Conservation (phyloP, 192 early-diverging fungal genomes). For the Podila clonocystis region DNA sequence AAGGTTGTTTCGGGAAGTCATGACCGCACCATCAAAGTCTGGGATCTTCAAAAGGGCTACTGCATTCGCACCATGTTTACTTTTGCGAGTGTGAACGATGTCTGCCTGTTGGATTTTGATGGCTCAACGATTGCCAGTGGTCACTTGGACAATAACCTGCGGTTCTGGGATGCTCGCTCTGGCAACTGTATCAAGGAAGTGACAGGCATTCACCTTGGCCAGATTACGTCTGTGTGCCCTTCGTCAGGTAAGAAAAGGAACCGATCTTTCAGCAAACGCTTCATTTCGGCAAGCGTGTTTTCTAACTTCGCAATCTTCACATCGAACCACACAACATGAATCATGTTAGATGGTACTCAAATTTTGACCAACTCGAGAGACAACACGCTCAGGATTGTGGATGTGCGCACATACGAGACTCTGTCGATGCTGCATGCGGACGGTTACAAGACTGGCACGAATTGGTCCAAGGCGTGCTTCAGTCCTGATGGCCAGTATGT, state of each 20-base stretch:
- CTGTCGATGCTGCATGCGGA: constrained; percentile 74
- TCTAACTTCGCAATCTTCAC: too few species aligned
- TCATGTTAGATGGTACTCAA: constrained; percentile 66
- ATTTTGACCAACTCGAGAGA: constrained; percentile 95
- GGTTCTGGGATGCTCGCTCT: constrained; percentile 89
- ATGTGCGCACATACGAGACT: constrained; percentile 80
- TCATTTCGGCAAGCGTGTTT: neutral
- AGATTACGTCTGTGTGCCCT: constrained; percentile 87
- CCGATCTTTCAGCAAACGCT: constrained; percentile 15
- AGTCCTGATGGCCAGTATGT: constrained; percentile 90
- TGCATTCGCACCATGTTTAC: constrained; percentile 94
- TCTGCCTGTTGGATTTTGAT: constrained; percentile 74
- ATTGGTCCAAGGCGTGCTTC: constrained; percentile 90
- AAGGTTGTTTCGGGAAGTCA: constrained; percentile 94
- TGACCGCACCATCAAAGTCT: constrained; percentile 95
- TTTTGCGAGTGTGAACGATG: constrained; percentile 94
- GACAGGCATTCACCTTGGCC: constrained; percentile 85
- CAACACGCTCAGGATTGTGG: constrained; percentile 89
- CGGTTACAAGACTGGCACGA: constrained; percentile 83
- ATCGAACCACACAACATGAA: neutral
- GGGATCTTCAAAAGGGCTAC: constrained; percentile 92
- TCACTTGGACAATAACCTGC: constrained; percentile 93
- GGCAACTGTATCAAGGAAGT: constrained; percentile 87
- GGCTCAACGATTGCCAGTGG: constrained; percentile 87
- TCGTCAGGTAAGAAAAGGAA: constrained; percentile 62